Evolutionary conservation across 1,139 yeast genomes (phyloP).

Genomic region (Nadsonia starkeyi-henricii): DNA sequence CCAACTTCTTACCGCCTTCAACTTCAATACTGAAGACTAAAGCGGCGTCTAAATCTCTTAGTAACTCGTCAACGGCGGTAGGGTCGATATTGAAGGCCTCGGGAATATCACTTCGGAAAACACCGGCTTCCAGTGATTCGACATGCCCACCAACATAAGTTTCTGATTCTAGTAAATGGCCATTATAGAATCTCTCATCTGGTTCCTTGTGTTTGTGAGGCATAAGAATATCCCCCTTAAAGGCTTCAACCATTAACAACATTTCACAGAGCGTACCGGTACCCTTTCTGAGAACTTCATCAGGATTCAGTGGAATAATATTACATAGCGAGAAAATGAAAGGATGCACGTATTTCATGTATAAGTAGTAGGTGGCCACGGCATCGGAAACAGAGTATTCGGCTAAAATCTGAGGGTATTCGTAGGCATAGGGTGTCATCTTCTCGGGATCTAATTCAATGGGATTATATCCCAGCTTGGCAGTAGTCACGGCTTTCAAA

Average conservation of each 20-base stretch:
- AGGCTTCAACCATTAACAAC: constrained; percentile 95
- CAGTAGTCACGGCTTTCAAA: constrained; percentile 93
- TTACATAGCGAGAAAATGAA: constrained; percentile 92
- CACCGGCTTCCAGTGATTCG: constrained; percentile 95
- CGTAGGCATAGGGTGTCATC: constrained; percentile 95
- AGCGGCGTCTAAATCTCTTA: constrained; percentile 61
- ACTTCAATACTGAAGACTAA: constrained; percentile 72
- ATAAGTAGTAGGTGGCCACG: constrained; percentile 91
- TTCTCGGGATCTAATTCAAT: constrained; percentile 93
- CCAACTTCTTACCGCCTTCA: constrained; percentile 53
- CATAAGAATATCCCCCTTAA: constrained; percentile 54
- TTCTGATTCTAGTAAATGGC: constrained; percentile 86
- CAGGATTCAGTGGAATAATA: constrained; percentile 91
- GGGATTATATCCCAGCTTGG: constrained; percentile 91
- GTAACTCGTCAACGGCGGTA: constrained; percentile 64
- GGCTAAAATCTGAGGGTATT: constrained; percentile 80
- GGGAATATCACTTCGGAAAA: constrained; percentile 78
- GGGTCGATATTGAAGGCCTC: constrained; percentile 69
- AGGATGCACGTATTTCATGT: constrained; percentile 95
- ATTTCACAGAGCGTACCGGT: constrained; percentile 98
- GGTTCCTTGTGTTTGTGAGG: constrained; percentile 95
- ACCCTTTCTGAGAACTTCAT: constrained; percentile 90
- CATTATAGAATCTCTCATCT: constrained; percentile 81
- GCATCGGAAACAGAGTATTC: constrained; percentile 99
- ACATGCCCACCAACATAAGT: constrained; percentile 99